These are phyloP conservation scores for Wallacemonas sp. DNA, from an alignment of 208 protist genomes.

Conservation along the genomic window DNA sequence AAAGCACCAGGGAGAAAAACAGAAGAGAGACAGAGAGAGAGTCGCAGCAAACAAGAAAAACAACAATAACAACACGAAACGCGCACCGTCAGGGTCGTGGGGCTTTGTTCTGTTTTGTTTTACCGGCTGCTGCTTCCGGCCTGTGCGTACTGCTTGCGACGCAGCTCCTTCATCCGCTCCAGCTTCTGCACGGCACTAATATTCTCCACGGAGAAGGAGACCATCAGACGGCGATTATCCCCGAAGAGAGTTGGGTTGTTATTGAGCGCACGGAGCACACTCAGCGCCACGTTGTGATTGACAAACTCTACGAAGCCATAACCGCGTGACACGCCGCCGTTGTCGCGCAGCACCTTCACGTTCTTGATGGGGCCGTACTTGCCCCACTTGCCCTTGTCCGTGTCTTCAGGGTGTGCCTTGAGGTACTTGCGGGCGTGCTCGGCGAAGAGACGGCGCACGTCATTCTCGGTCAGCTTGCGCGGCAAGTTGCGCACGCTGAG, in stretches of 20 bases:
- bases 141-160: conserved; percentile 11
- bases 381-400: conserved; percentile 77
- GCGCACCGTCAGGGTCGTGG: too few species aligned
- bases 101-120: too few species aligned
- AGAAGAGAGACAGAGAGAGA: conserved; percentile 16
- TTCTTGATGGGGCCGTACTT: conserved; percentile 92
- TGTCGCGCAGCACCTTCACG: conserved; percentile 84
- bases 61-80: background rate
- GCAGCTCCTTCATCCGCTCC: conserved; percentile 75
- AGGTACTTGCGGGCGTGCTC: conserved; percentile 70
- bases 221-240: conserved; percentile 82
- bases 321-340: conserved; percentile 78
- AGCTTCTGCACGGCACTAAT: conserved; percentile 89
- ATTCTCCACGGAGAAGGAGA: conserved; percentile 93
- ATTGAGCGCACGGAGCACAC: conserved; percentile 81
- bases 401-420: conserved; percentile 70
- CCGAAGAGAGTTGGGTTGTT: conserved; percentile 93
- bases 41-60: conserved; percentile 10
- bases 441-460: conserved; percentile 82
- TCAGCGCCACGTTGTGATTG: conserved; percentile 91
- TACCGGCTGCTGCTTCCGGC: background rate
- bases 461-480: conserved; percentile 84
- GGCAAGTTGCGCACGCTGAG: conserved; percentile 92
- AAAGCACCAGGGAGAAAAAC: conserved; percentile 11
- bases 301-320: conserved; percentile 94